These are phyloP conservation scores for Leucoagaricus sp. DNA, from an alignment of 1,284 basidiomycete genomes.

Conservation along the genomic window DNA sequence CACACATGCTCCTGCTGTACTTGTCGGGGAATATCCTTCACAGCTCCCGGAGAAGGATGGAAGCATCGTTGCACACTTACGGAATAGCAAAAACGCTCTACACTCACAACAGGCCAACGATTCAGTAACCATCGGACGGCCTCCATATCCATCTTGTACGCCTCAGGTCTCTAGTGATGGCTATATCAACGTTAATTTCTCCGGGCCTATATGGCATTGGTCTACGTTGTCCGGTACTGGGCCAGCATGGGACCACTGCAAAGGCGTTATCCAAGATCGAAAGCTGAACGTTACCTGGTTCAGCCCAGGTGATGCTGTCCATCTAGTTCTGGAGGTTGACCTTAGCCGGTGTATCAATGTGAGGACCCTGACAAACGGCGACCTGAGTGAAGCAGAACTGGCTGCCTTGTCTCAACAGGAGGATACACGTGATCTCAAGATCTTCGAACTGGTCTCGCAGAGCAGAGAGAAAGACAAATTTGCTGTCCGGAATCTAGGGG, in stretches of 20 bases:
- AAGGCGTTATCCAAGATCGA: conserved; percentile 23
- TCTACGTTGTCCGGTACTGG: background rate
- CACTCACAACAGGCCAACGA: background rate
- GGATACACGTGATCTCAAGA: conserved; percentile 42
- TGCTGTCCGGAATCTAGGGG: conserved; percentile 57
- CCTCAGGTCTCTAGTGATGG: background rate
- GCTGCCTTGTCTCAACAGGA: conserved; percentile 37
- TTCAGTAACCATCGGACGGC: background rate
- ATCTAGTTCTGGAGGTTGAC: conserved; percentile 45
- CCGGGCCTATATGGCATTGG: conserved; percentile 6
- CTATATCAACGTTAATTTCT: background rate
- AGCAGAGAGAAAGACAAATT: conserved; percentile 56
- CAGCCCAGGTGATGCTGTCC: conserved; percentile 16
- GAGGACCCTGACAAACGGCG: conserved; percentile 48
- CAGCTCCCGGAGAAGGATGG: background rate
- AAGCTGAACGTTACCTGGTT: conserved; percentile 17
- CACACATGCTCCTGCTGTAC: conserved; percentile 19
- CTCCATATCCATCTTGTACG: background rate
- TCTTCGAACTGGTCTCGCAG: conserved; percentile 67
- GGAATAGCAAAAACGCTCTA: background rate
- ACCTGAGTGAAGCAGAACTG: conserved; percentile 45
- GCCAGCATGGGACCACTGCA: conserved; percentile 49
- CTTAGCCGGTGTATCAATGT: conserved; percentile 61
- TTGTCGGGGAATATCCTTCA: background rate
- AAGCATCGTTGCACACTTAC: background rate